A percentile compares a stretch with the other conserved stretches of the same genome.
Conservation (phyloP, 192 early-diverging fungal species). For the Lunasporangiospora selenospora region DNA sequence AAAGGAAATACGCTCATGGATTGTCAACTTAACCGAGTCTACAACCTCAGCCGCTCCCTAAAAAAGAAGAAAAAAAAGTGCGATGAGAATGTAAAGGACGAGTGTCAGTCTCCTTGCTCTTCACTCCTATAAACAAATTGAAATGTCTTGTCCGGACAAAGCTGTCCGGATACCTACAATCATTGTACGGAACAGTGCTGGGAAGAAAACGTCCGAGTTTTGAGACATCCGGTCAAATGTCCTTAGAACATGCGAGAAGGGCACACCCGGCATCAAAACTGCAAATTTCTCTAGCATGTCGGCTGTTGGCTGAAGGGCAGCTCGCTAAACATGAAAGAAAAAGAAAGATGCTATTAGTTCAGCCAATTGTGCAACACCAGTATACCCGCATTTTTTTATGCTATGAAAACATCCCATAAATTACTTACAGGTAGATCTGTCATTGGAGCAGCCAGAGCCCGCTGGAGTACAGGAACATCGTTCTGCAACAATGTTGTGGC, state of each 20-base stretch:
- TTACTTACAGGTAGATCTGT: neutral
- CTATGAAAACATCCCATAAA: neutral
- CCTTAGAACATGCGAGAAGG: conserved; percentile 32
- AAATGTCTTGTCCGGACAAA: neutral
- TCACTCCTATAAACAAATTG: neutral
- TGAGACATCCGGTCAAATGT: conserved; percentile 37
- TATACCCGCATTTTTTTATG: conserved; percentile 27
- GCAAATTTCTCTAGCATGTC: conserved; percentile 35
- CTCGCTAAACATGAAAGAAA: conserved; percentile 6
- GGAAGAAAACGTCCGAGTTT: conserved; percentile 33
- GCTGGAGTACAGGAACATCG: conserved; percentile 27
- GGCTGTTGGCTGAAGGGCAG: conserved; percentile 26
- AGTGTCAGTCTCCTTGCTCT: no score
- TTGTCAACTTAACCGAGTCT: conserved; percentile 21
- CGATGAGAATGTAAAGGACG: no score
- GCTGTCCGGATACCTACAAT: conserved; percentile 27
- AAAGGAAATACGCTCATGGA: conserved; percentile 37
- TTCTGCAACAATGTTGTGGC: conserved; percentile 69
- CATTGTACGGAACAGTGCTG: conserved; percentile 17
- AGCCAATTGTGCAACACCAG: conserved; percentile 3
- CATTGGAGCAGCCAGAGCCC: conserved; percentile 25
- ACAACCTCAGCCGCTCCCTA: conserved; percentile 25
- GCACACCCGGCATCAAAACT: conserved; percentile 29
- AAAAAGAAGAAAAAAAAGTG: conserved; percentile 3
- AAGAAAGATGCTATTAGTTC: neutral